These are phyloP conservation scores for Agrocybe pediades DNA, from an alignment of 768 basidiomycete species.

Conservation along the genomic window DNA sequence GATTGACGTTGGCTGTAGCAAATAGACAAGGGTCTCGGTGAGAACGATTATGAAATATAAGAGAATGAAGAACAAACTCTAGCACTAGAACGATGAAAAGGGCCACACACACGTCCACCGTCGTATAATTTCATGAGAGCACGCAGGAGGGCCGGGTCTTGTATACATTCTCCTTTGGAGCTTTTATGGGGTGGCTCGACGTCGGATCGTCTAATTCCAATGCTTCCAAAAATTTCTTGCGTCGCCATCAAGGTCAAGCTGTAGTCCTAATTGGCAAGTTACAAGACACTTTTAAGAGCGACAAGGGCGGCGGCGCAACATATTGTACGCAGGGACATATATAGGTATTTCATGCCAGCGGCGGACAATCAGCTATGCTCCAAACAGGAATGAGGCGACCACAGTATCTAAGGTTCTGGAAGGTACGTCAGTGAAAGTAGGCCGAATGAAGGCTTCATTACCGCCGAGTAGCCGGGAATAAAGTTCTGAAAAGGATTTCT, in stretches of 20 bases:
- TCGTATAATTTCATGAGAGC: conserved; percentile 18
- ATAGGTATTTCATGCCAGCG: conserved; percentile 41
- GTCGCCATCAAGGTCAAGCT: conserved; percentile 9
- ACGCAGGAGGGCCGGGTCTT: not conserved
- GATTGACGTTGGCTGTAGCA: conserved; percentile 9
- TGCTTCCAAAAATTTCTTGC: conserved; percentile 7
- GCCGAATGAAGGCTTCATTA: conserved; percentile 46
- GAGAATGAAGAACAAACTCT: conserved; percentile 23
- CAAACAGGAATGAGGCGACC: conserved; percentile 32
- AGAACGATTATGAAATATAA: conserved; percentile 11
- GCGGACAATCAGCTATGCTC: conserved; percentile 18
- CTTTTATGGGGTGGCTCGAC: conserved; percentile 4
- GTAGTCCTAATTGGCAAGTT: conserved; percentile 4
- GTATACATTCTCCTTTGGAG: conserved; percentile 7
- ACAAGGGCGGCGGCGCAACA: conserved; percentile 18
- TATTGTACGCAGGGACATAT: conserved; percentile 35
- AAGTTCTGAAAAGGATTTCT: conserved; percentile 33
- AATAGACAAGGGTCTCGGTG: conserved; percentile 15
- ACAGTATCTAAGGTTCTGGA: conserved; percentile 47
- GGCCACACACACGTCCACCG: conserved; percentile 14
- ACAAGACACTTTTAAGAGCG: conserved; percentile 13
- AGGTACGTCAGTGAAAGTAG: conserved; percentile 44
- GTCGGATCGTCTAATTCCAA: not conserved
- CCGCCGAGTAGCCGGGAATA: conserved; percentile 42
- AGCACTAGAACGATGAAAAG: conserved; percentile 19